phyloP scores from a whole-genome alignment of 192 early-diverging fungal species.

The Glomus cerebriforme region DNA sequence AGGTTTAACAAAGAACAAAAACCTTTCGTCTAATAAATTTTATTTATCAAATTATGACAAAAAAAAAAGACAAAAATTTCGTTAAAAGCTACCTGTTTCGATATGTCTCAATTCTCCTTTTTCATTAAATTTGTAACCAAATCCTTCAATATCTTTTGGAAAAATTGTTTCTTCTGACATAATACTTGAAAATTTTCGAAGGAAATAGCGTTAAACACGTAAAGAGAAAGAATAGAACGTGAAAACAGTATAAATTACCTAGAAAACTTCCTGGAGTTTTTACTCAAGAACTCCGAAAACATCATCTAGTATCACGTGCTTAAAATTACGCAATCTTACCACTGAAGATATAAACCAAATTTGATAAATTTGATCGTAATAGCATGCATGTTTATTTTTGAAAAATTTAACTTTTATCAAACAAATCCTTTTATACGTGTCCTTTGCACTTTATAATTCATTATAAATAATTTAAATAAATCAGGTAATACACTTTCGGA shows the following conservation, averaged over 20 bases:
- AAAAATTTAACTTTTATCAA: no score
- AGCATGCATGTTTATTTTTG: no score
- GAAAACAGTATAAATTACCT: no score
- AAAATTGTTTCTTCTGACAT: background rate
- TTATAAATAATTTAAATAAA: no score
- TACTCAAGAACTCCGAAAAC: background rate
- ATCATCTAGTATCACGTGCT: no score
- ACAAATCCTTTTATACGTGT: no score
- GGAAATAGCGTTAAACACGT: background rate
- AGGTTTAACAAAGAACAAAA: conserved; percentile 8
- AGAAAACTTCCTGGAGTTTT: background rate
- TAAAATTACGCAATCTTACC: no score
- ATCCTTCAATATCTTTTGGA: conserved; percentile 21
- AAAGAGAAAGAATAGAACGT: background rate
- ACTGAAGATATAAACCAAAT: no score
- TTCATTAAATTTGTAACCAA: conserved; percentile 31
- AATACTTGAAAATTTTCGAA: background rate
- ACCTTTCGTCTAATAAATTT: conserved; percentile 16
- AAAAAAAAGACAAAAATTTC: conserved; percentile 8
- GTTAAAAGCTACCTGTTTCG: conserved; percentile 21
- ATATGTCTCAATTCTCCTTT: conserved; percentile 14
- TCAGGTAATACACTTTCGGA: no score
- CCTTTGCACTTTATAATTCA: no score
- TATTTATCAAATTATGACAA: background rate
- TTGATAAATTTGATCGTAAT: no score